Percentiles rank a stretch among this genome's conserved stretches.
Conservation (phyloP, 1,284 basidiomycete species). For the Acaromyces ingoldii region DNA sequence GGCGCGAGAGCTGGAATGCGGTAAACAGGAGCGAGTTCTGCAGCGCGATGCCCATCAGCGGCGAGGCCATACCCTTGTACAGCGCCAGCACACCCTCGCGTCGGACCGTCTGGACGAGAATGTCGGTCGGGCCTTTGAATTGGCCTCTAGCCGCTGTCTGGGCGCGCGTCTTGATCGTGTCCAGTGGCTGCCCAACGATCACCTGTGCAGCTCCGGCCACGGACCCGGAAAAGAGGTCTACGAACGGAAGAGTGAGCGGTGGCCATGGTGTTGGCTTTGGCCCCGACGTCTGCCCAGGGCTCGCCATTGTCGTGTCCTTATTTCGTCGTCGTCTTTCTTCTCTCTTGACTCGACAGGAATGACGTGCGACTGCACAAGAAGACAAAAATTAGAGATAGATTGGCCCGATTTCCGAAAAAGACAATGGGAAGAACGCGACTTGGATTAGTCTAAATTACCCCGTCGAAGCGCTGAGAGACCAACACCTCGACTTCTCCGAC, state of each 20-base stretch:
- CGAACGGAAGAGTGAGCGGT: conserved; percentile 25
- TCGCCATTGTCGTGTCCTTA: too few relatives aligned
- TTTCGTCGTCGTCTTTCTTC: too few relatives aligned
- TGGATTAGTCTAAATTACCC: too few relatives aligned
- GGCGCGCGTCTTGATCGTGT: conserved; percentile 32
- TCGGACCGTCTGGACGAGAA: conserved; percentile 16
- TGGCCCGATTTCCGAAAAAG: too few relatives aligned
- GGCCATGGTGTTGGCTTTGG: too few relatives aligned
- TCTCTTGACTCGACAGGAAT: too few relatives aligned
- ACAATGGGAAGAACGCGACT: too few relatives aligned
- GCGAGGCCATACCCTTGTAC: conserved; percentile 69
- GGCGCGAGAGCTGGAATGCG: conserved; percentile 74
- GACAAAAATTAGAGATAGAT: too few relatives aligned
- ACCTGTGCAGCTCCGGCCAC: conserved; percentile 34
- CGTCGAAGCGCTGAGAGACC: too few relatives aligned
- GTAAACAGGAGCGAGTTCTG: conserved; percentile 94
- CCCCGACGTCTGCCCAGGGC: too few relatives aligned
- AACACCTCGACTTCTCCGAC: too few relatives aligned
- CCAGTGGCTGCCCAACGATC: conserved; percentile 35
- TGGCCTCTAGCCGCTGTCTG: conserved; percentile 23
- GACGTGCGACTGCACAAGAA: too few relatives aligned
- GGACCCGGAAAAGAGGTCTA: conserved; percentile 30
- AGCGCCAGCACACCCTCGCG: conserved; percentile 28
- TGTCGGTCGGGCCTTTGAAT: conserved; percentile 33
- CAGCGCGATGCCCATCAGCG: conserved; percentile 86